These are phyloP conservation scores for Neodidymelliopsis sp. DNA, from an alignment of 2,329 filamentous ascomycete genomes.

Conservation along the genomic window DNA sequence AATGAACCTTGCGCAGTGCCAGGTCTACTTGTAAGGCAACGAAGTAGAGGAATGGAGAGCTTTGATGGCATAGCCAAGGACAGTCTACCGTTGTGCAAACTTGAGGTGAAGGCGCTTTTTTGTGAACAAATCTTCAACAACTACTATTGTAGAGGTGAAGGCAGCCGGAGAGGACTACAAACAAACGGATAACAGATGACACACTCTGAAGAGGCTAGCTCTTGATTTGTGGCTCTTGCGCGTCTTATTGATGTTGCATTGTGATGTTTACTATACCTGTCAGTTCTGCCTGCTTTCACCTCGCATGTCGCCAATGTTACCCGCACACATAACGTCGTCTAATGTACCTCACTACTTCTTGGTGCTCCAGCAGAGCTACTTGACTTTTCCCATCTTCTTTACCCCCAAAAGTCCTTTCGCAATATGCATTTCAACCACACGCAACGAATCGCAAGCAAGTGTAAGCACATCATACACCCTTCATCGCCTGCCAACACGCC, in stretches of 20 bases:
- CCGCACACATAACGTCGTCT: neutral
- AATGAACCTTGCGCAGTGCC: too few species aligned
- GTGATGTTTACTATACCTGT: neutral
- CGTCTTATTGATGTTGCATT: too few species aligned
- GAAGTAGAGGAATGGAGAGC: too few species aligned
- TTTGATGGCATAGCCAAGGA: too few species aligned
- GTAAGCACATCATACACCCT: constrained; percentile 34
- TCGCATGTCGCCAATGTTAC: neutral
- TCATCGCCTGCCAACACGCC: constrained; percentile 28
- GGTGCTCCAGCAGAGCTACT: too few species aligned
- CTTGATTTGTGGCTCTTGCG: too few species aligned
- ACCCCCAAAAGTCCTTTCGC: too few species aligned
- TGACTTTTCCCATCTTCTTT: too few species aligned
- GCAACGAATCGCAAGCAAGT: constrained; percentile 25
- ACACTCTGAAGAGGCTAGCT: too few species aligned
- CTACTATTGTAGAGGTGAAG: constrained; percentile 17
- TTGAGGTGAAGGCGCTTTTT: constrained; percentile 22
- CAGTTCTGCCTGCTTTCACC: constrained; percentile 7
- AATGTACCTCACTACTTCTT: too few species aligned
- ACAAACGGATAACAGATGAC: neutral
- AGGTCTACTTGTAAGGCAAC: too few species aligned
- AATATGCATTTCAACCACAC: constrained; percentile 21
- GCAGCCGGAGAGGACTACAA: neutral
- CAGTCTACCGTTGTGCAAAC: too few species aligned
- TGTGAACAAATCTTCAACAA: neutral